Conservation (phyloP, 2,329 filamentous ascomycete genomes). For the Botryosphaeria dothidea region DNA sequence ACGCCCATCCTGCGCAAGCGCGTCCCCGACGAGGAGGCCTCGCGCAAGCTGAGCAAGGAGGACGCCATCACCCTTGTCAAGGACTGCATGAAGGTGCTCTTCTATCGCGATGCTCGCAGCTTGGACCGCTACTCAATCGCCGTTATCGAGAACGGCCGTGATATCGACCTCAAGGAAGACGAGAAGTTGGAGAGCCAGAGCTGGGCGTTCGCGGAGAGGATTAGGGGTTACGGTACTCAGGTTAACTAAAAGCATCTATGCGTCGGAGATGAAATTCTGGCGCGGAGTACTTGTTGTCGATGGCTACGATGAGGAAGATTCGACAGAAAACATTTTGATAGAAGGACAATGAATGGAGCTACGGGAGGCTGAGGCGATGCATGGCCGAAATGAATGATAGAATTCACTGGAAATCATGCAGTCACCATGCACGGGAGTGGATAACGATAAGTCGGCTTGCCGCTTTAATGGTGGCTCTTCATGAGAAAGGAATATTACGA, state of each 20-base stretch:
- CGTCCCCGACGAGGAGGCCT: conserved; percentile 80
- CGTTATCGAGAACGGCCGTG: conserved; percentile 77
- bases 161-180: conserved; percentile 77
- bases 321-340: neutral
- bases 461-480: neutral
- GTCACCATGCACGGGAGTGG: neutral
- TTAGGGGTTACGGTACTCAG: conserved; percentile 94
- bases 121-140: conserved; percentile 90
- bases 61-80: conserved; percentile 77
- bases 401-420: neutral
- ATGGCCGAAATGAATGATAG: conserved; percentile 10
- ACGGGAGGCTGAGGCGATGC: neutral
- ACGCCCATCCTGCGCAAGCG: conserved; percentile 84
- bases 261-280: neutral
- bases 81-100: conserved; percentile 98
- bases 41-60: conserved; percentile 71
- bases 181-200: conserved; percentile 93
- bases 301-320: neutral
- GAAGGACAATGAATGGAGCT: neutral
- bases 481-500: conserved; percentile 14
- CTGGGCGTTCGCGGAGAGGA: conserved; percentile 96
- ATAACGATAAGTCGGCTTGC: neutral
- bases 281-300: neutral
- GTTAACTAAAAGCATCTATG: conserved; percentile 1
- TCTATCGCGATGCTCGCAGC: conserved; percentile 93